These are phyloP conservation scores for Lentinula sp. DNA, from an alignment of 768 basidiomycete species.

Conservation along the genomic window DNA sequence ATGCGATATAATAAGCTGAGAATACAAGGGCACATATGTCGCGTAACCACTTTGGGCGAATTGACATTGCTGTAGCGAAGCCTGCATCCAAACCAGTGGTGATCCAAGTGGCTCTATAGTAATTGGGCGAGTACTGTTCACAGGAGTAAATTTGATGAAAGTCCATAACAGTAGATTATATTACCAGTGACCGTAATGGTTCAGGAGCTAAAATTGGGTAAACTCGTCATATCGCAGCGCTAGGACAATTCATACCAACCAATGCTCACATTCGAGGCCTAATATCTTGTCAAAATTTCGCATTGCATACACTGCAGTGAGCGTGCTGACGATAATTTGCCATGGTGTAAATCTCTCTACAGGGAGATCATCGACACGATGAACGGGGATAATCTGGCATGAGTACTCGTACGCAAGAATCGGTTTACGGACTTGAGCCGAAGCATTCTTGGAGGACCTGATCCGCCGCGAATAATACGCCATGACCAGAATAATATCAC, in stretches of 20 bases:
- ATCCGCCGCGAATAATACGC: slow-evolving; percentile 62
- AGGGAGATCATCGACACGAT: background rate
- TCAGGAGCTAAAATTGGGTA: slow-evolving; percentile 65
- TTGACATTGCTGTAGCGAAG: slow-evolving; percentile 92
- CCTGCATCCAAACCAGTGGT: slow-evolving; percentile 93
- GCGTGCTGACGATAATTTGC: slow-evolving; percentile 84
- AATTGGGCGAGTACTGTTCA: slow-evolving; percentile 79
- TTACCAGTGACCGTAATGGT: slow-evolving; percentile 41
- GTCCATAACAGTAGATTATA: background rate
- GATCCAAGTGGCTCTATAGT: slow-evolving; percentile 96
- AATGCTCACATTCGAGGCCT: slow-evolving; percentile 65
- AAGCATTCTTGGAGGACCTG: slow-evolving; percentile 58
- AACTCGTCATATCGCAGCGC: slow-evolving; percentile 2
- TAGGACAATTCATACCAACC: slow-evolving; percentile 2
- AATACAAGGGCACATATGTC: slow-evolving; percentile 85
- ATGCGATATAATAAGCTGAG: slow-evolving; percentile 80
- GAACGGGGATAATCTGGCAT: background rate
- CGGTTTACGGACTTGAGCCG: slow-evolving; percentile 58
- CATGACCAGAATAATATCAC: slow-evolving; percentile 91
- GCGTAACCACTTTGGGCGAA: slow-evolving; percentile 86
- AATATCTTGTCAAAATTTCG: slow-evolving; percentile 82
- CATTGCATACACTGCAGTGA: slow-evolving; percentile 79
- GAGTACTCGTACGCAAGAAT: slow-evolving; percentile 43
- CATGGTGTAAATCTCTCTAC: slow-evolving; percentile 89
- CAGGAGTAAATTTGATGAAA: background rate